Base-by-base conservation (phyloP, 139 green algal genomes). In the Picochlorum costavermella region DNA sequence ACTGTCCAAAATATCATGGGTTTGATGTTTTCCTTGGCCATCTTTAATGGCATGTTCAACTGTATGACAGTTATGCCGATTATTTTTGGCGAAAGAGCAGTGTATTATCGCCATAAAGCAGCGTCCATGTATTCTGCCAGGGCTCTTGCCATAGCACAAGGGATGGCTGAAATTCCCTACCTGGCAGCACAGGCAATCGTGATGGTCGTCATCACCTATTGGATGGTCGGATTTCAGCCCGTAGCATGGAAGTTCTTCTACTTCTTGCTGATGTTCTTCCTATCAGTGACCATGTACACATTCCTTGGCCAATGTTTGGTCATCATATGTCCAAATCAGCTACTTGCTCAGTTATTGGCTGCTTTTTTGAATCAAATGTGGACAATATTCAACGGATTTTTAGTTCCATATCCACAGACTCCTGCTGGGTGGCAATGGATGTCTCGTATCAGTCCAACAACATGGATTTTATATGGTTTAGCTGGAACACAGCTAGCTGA, bases 351-450 rank as follows among this genome's bases (percentile, higher is more conserved):
- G 29, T 33, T 78, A 56, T 53, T 44, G 6, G 17, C 33, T 9
- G 56, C 55, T 14, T 64, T 74, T 28, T 48, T 74, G 11, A 81
- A 75, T 60, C 75, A 83, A 59, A 70, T 91, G 4, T 89, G 70
- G 70, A 85, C 56, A 20, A 46, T 46, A 46, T 61, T 61, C 65
- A 88, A 85, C 31, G 85, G 85, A 30, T 92, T 92, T 62, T 65
- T 88, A 59, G 82, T 88, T 29, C 77, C 83, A 14, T 92, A 89
- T 71, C 69, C 81, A 0, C 23, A 64, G 17, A 91, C 90, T 50
- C 86, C 86, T 0, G 44, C 33, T 26, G 81, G 76, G 43, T 90
- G 77, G 79, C 68, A 79, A 58, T 92, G 85, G 85, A 66, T 88
- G 44, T 87, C 89, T 67, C 63, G 83, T 29, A 30, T 63, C 1